These are phyloP conservation scores for Russula sp. DNA, from an alignment of 768 basidiomycete species.

Conservation along the genomic window DNA sequence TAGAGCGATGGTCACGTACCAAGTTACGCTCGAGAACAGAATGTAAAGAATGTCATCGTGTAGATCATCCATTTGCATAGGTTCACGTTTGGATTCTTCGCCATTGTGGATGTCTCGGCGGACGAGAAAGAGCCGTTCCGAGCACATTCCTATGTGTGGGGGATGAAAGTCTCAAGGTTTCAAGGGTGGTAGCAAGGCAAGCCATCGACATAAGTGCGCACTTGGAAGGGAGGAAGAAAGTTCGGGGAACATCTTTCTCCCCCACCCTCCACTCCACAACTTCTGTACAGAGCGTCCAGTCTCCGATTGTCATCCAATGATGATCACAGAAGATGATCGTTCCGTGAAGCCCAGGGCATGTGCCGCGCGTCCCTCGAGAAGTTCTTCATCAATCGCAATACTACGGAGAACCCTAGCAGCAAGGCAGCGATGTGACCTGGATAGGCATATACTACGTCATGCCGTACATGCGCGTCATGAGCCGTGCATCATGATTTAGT, in stretches of 20 bases:
- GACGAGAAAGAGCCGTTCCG: not conserved
- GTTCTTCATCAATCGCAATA: not conserved
- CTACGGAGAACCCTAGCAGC: not conserved
- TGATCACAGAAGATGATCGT: not conserved
- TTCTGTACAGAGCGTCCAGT: not conserved
- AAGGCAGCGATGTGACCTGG: not conserved
- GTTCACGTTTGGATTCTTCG: not conserved
- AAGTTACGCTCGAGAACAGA: not conserved
- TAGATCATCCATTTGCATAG: not conserved
- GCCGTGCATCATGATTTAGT: too few relatives aligned
- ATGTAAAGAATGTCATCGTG: not conserved
- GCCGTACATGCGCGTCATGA: too few relatives aligned
- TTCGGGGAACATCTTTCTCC: not conserved
- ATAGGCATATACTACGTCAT: too few relatives aligned
- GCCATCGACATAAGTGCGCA: not conserved
- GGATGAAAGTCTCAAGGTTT: not conserved
- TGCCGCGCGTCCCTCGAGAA: not conserved
- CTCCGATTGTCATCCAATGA: not conserved
- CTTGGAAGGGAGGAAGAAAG: not conserved
- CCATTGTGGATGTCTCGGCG: not conserved
- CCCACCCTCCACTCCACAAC: not conserved
- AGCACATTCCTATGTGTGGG: not conserved
- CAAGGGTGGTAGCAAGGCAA: not conserved
- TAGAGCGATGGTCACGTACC: not conserved
- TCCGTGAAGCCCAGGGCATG: not conserved